phyloP scores from a whole-genome alignment of 2,329 filamentous ascomycete species.

The Talaromyces sp. region DNA sequence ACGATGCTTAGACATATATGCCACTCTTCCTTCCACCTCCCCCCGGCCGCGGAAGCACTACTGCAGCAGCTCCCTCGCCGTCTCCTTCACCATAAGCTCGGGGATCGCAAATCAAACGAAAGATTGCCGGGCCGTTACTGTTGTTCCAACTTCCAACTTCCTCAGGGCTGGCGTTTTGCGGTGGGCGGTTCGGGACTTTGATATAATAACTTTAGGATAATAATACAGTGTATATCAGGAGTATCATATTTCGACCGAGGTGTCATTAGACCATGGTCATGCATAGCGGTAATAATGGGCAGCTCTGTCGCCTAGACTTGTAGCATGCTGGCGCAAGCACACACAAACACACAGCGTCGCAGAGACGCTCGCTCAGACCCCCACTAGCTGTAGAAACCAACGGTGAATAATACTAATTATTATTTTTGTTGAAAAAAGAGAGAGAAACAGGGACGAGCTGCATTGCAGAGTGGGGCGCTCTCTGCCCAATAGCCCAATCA shows the following conservation, averaged over 20 bases:
- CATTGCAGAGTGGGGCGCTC: background rate
- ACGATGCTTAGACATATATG: constrained; percentile 51
- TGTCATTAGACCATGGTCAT: background rate
- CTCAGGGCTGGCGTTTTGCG: background rate
- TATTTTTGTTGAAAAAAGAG: background rate
- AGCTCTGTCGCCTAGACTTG: background rate
- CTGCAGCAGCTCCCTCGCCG: constrained; percentile 46
- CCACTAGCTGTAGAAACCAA: background rate
- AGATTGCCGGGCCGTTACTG: background rate
- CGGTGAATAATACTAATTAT: background rate
- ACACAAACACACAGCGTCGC: background rate
- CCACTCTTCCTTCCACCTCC: constrained; percentile 60
- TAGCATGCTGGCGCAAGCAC: background rate
- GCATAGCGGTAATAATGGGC: background rate
- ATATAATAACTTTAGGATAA: background rate
- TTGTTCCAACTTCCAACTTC: background rate
- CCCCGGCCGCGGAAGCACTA: constrained; percentile 28
- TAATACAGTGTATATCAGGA: background rate
- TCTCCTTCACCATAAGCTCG: constrained; percentile 26
- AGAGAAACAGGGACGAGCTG: background rate
- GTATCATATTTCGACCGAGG: background rate
- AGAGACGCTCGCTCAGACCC: too few relatives aligned
- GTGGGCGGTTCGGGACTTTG: background rate
- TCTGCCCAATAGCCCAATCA: constrained; percentile 8
- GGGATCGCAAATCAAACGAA: background rate